phyloP scores from a whole-genome alignment of 768 basidiomycete genomes.

The Xerocomellus chrysenteron region DNA sequence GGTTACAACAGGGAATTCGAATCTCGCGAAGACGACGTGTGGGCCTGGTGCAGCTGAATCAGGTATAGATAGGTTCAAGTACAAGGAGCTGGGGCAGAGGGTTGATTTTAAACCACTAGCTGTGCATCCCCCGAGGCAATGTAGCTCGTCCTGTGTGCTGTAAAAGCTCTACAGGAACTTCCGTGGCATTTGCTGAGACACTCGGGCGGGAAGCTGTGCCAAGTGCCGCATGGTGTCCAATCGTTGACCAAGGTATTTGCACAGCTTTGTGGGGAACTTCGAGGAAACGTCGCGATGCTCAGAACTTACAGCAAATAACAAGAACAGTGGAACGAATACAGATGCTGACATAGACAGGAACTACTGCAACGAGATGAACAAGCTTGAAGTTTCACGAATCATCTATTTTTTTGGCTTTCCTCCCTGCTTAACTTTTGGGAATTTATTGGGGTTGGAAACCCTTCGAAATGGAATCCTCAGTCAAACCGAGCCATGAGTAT shows the following conservation, averaged over 20 bases:
- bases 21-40: neutral
- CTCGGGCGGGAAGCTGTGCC: too few species aligned
- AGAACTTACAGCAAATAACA: neutral
- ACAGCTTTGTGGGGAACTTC: constrained; percentile 1
- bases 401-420: neutral
- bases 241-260: neutral
- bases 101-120: neutral
- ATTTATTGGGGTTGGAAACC: neutral
- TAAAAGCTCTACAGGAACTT: neutral
- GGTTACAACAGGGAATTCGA: neutral
- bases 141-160: neutral
- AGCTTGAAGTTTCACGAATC: neutral
- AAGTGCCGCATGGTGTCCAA: neutral
- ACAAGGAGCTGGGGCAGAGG: too few species aligned
- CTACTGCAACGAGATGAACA: neutral
- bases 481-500: neutral
- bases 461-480: neutral
- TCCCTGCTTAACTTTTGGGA: too few species aligned
- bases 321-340: neutral
- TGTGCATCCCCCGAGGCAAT: neutral
- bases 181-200: neutral
- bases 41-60: neutral
- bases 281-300: neutral
- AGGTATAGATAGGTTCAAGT: neutral
- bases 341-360: neutral